A percentile compares a stretch with the other conserved stretches of the same genome.
Evolutionary conservation across 2,329 filamentous ascomycete species (phyloP).

Genomic region (Trichoderma sp.): DNA sequence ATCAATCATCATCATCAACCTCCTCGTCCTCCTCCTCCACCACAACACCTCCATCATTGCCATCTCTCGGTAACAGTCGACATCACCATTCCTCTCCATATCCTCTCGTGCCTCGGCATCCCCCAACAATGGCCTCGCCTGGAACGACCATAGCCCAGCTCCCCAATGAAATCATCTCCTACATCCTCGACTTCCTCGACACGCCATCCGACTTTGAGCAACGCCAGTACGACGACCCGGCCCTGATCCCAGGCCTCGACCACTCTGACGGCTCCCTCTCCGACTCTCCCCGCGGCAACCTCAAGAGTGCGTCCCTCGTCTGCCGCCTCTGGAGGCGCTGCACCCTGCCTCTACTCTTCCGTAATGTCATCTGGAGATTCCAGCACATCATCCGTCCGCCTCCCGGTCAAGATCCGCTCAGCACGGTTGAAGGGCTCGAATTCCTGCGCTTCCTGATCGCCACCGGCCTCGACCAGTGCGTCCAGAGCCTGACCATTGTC

Average conservation of each 20-base stretch:
- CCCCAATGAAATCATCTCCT: slow-evolving; percentile 63
- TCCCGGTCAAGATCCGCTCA: slow-evolving; percentile 29
- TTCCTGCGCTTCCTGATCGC: slow-evolving; percentile 46
- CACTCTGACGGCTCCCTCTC: slow-evolving; percentile 26
- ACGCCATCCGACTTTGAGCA: slow-evolving; percentile 51
- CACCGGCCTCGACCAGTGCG: slow-evolving; percentile 44
- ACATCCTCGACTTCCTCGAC: slow-evolving; percentile 60
- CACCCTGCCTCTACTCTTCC: slow-evolving; percentile 60
- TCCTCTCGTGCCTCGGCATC: too few relatives aligned
- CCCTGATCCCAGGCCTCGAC: slow-evolving; percentile 42
- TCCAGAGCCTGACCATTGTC: slow-evolving; percentile 47
- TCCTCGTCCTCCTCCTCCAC: not conserved
- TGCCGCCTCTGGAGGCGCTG: slow-evolving; percentile 57
- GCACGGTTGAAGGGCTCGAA: slow-evolving; percentile 38
- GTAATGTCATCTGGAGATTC: slow-evolving; percentile 51
- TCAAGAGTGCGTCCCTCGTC: slow-evolving; percentile 61
- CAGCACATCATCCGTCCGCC: slow-evolving; percentile 38
- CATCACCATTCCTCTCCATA: not conserved
- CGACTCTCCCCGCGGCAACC: slow-evolving; percentile 32
- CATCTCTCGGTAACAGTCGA: not conserved
- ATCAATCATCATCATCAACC: not conserved
- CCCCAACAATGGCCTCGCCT: not conserved
- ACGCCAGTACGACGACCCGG: slow-evolving; percentile 50
- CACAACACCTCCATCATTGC: not conserved
- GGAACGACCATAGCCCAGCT: slow-evolving; percentile 40